phyloP scores from a whole-genome alignment of 129 eudicot genomes.

The Pseudognaphalium luteoalbum region DNA sequence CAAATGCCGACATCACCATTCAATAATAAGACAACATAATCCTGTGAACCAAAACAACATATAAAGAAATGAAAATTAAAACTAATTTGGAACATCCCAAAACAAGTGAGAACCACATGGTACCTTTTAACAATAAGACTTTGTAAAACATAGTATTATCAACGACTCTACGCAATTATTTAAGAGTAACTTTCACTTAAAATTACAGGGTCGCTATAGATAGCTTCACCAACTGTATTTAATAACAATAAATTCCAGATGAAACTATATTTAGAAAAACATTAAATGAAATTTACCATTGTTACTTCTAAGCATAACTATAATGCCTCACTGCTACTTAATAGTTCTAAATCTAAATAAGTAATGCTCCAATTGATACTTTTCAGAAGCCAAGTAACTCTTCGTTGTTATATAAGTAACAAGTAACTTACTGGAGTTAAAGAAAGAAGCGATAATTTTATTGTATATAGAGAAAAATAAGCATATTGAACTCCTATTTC shows the following conservation, averaged over 20 bases:
- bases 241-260: too few relatives aligned
- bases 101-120: not conserved
- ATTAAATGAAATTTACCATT: too few relatives aligned
- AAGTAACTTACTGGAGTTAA: not conserved
- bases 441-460: not conserved
- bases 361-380: too few relatives aligned
- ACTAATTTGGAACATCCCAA: not conserved
- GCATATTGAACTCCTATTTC: not conserved
- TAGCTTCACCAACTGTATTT: not conserved
- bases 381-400: not conserved
- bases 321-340: not conserved
- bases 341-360: not conserved
- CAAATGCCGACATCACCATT: slow-evolving; percentile 21
- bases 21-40: not conserved
- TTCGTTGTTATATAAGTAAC: not conserved
- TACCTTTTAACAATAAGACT: not conserved
- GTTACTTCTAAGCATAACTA: not conserved
- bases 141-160: not conserved
- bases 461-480: not conserved
- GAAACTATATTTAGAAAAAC: not conserved
- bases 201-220: not conserved
- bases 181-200: not conserved
- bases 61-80: too few relatives aligned
- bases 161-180: not conserved
- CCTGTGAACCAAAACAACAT: slow-evolving; percentile 1